A percentile compares a stretch with the other conserved stretches of the same genome.
These are phyloP conservation scores for Colletotrichum simmondsii DNA, from an alignment of 2,329 filamentous ascomycete species.

Conservation along the genomic window DNA sequence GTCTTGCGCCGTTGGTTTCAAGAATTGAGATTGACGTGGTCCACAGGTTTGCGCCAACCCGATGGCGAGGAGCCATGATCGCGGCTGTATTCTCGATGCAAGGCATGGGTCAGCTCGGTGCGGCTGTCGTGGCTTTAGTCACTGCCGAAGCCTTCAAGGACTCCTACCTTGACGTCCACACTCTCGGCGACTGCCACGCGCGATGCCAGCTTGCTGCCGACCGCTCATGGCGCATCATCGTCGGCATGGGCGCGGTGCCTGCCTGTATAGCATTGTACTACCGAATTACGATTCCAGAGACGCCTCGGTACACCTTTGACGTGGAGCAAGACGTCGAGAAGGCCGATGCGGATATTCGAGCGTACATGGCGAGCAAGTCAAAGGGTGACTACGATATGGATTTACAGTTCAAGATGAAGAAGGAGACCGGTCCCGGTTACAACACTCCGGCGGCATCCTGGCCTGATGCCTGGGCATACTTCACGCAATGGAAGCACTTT, in stretches of 20 bases:
- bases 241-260: constrained; percentile 82
- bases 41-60: constrained; percentile 78
- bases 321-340: constrained; percentile 80
- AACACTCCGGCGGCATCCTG: constrained; percentile 76
- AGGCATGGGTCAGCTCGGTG: constrained; percentile 80
- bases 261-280: constrained; percentile 86
- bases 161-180: constrained; percentile 49
- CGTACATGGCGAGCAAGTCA: constrained; percentile 61
- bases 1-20: constrained; percentile 1
- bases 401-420: constrained; percentile 63
- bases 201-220: constrained; percentile 78
- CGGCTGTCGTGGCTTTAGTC: constrained; percentile 77
- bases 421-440: constrained; percentile 62
- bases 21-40: constrained; percentile 26
- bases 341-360: constrained; percentile 77
- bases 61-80: constrained; percentile 87
- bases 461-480: constrained; percentile 75
- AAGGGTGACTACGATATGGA: constrained; percentile 60
- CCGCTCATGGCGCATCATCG: constrained; percentile 84
- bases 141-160: constrained; percentile 73
- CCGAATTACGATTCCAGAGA: constrained; percentile 86
- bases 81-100: constrained; percentile 88
- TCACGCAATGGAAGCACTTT: constrained; percentile 74
- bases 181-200: constrained; percentile 64
- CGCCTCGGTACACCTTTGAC: constrained; percentile 85